Conservation (phyloP, 495 filamentous ascomycete species). For the Delitschia confertaspora region DNA sequence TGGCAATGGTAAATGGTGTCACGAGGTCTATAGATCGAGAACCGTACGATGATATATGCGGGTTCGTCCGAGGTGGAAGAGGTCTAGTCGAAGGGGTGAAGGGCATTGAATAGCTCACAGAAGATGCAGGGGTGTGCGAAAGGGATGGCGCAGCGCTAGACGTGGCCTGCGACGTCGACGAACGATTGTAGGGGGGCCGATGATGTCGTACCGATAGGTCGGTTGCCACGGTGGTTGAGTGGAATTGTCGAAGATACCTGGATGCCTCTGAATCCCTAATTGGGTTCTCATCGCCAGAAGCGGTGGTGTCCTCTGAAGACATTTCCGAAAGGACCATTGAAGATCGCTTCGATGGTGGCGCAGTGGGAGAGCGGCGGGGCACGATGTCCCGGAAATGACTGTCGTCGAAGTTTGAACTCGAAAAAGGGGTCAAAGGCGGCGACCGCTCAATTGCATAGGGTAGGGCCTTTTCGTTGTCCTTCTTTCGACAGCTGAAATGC, state of each 20-base stretch:
- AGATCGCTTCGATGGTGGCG: constrained; percentile 16
- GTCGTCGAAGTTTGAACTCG: constrained; percentile 32
- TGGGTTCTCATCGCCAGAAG: constrained; percentile 15
- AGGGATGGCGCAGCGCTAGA: constrained; percentile 30
- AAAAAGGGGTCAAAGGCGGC: constrained; percentile 25
- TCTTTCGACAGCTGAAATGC: constrained; percentile 34
- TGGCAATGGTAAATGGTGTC: constrained; percentile 22
- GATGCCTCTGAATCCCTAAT: constrained; percentile 27
- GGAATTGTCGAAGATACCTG: constrained; percentile 30
- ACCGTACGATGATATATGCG: constrained; percentile 25
- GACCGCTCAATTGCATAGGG: constrained; percentile 20
- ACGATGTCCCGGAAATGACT: constrained; percentile 33
- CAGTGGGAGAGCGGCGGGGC: constrained; percentile 36
- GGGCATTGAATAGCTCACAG: constrained; percentile 27
- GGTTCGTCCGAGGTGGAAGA: constrained; percentile 29
- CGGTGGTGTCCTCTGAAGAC: constrained; percentile 25
- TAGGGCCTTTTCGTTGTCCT: constrained; percentile 30
- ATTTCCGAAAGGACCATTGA: constrained; percentile 29
- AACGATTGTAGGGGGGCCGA: constrained; percentile 25
- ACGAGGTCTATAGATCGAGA: constrained; percentile 32
- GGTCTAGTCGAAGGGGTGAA: constrained; percentile 26
- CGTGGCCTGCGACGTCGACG: constrained; percentile 19
- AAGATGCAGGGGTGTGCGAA: constrained; percentile 32
- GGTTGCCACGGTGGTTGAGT: constrained; percentile 13
- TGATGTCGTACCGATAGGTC: constrained; percentile 10